Evolutionary conservation across 2,329 filamentous ascomycete species (phyloP), one percentile per base, ranked within the genome.

Genomic region (Diaporthe sp.): DNA sequence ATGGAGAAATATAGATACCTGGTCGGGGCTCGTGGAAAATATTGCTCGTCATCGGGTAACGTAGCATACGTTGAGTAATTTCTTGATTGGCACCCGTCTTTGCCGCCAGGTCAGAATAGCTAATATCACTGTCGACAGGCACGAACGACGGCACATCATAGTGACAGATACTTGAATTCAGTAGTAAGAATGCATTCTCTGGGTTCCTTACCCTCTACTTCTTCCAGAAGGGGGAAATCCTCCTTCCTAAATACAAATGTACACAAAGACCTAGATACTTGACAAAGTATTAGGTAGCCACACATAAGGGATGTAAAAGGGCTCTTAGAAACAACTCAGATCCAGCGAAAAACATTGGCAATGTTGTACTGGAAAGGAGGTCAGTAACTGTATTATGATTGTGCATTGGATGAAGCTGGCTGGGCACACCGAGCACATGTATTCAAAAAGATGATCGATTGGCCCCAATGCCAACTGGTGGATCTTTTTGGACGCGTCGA

Each of bases 401-500:
- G 19, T n/a, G 25, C 0, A 3, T 7, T 15, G 6, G n/a, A n/a
- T 8, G 17, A 19, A 30, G 15, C 61, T 50, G 19, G 19, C 10
- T 35, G 22, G 25, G 58, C 61, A 35, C 32, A 65, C 61, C 42
- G 42, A 65, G 61, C 42, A 65, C 15, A 30, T 50, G 61, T 65
- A 47, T 22, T 44, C 42, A 17, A 65, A 35, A 35, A 65, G 42
- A n/a, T 65, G 61, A 65, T 65, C 61, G 3, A 35, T 65, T 3
- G 61, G 61, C 6, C 61, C 61, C 4, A 65, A 27, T 5, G 42
- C 42, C 19, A 65, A 10, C 27, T 65, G 61, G 10, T 65, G 61
- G 13, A 65, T 50, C 61, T 65, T 65, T 17, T 65, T 65, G 61
- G 61, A 65, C 19, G 61, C 61, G 19, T 65, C 61, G n/a, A 65